Base-by-base conservation (phyloP, 2,329 filamentous ascomycete genomes). In the Penicillium italicum region DNA sequence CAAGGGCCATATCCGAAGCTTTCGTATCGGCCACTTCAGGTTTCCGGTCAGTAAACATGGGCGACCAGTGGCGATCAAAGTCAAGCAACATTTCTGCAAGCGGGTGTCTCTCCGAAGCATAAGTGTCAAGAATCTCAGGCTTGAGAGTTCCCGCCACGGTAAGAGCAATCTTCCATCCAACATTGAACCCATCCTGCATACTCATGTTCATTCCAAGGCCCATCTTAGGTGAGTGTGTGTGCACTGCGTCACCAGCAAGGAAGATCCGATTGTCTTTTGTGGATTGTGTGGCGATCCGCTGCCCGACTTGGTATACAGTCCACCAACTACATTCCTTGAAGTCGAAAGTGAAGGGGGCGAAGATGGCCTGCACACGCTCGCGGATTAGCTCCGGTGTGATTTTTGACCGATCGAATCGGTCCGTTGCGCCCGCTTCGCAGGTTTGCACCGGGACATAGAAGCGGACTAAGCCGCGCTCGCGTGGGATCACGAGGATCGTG, bases 61-160 rank as follows among this genome's bases (percentile, higher is more conserved):
- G 53, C 7, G 62, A 60, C 63, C 62, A 66, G n/a, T 56, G 51
- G 43, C 82, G 80, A 64, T 87, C 85, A 55, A 87, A 85, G 7
- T 79, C 77, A 58, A 91, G 89, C 0, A 90, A 77, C 49, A 87
- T 81, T 55, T 86, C 77, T 0, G 88, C 88, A 1, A 90, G 81
- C 4, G 76, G 78, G 4, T 82, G 79, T 2, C 87, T 75, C 62
- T 84, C 82, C 0, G 72, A 69, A 18, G 79, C 72, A 57, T 83
- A 84, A 0, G 81, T 83, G 50, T 74, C 72, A 1, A 84, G 68
- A 8, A 83, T 74, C 0, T 66, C 62, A 0, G 74, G 73, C 5
- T 72, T 59, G 0, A 72, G 67, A 1, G 71, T 59, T 1, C 76
- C 75, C 14, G 74, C 77, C 22, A 80, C 70, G 0, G 81, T 80